Percentiles rank a stretch among this genome's conserved stretches.
phyloP scores from a whole-genome alignment of 164 flowering plant species.

The Warburgia ugandensis region DNA sequence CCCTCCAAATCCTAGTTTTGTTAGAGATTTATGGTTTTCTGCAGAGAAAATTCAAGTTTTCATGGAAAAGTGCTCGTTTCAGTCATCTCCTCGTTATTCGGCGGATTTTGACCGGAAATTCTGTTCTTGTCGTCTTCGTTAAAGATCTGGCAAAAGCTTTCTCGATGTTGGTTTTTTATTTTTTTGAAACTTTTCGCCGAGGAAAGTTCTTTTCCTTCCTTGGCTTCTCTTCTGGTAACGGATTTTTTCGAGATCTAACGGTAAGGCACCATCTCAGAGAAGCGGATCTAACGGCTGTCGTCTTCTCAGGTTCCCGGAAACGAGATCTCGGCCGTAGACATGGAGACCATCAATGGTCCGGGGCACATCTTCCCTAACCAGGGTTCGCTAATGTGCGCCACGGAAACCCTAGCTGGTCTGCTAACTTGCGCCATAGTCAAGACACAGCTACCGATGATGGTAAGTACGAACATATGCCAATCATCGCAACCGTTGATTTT shows the following conservation, averaged over 20 bases:
- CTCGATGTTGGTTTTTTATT: neutral
- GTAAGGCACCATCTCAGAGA: no score
- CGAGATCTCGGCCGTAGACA: slow-evolving; percentile 14
- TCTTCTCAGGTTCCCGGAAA: slow-evolving; percentile 5
- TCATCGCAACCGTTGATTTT: no score
- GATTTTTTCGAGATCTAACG: slow-evolving; percentile 8
- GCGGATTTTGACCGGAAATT: neutral
- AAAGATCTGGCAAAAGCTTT: neutral
- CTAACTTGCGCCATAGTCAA: slow-evolving; percentile 22
- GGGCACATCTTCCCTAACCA: slow-evolving; percentile 11
- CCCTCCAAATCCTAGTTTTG: no score
- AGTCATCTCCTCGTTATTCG: no score
- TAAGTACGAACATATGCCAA: no score
- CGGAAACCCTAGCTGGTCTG: slow-evolving; percentile 16
- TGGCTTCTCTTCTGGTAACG: neutral
- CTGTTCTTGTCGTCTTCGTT: neutral
- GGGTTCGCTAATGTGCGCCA: slow-evolving; percentile 20
- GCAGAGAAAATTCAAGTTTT: no score
- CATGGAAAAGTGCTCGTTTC: no score
- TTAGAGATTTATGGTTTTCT: no score
- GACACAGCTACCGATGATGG: slow-evolving; percentile 7
- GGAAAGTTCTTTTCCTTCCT: neutral
- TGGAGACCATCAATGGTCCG: slow-evolving; percentile 25
- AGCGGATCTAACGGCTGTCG: slow-evolving; percentile 27
- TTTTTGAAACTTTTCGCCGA: neutral